These are phyloP conservation scores for Posidonia australis DNA, from an alignment of 106 monocot species.

Conservation along the genomic window DNA sequence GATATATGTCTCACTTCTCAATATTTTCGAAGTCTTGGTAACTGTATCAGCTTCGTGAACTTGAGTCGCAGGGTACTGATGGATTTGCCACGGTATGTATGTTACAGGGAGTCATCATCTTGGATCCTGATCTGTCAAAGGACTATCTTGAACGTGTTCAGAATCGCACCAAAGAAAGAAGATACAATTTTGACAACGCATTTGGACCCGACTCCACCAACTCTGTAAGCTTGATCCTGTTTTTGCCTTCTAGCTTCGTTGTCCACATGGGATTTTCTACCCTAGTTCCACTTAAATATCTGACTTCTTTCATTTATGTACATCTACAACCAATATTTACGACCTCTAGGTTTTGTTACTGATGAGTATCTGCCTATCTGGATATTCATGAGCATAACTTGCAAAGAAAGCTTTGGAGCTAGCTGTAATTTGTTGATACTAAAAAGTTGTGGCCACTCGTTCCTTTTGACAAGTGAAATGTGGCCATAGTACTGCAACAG, in stretches of 20 bases:
- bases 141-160: slow-evolving; percentile 87
- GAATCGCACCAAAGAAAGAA: slow-evolving; percentile 87
- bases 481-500: too few relatives aligned
- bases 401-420: too few relatives aligned
- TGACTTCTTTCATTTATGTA: too few relatives aligned
- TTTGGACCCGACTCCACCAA: slow-evolving; percentile 74
- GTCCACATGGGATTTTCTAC: background rate
- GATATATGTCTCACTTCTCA: background rate
- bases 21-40: background rate
- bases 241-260: background rate
- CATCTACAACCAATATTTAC: too few relatives aligned
- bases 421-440: too few relatives aligned
- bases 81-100: slow-evolving; percentile 1
- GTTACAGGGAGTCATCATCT: slow-evolving; percentile 59
- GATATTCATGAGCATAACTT: too few relatives aligned
- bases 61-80: background rate
- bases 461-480: too few relatives aligned
- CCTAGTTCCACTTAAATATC: too few relatives aligned
- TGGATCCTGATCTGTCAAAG: slow-evolving; percentile 96
- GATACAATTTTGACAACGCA: slow-evolving; percentile 88
- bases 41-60: background rate
- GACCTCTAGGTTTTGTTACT: too few relatives aligned
- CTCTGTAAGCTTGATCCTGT: slow-evolving; percentile 29
- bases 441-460: too few relatives aligned
- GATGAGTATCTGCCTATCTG: too few relatives aligned